Conservation (phyloP, 2,329 filamentous ascomycete genomes). For the Orbilia brochopaga region DNA sequence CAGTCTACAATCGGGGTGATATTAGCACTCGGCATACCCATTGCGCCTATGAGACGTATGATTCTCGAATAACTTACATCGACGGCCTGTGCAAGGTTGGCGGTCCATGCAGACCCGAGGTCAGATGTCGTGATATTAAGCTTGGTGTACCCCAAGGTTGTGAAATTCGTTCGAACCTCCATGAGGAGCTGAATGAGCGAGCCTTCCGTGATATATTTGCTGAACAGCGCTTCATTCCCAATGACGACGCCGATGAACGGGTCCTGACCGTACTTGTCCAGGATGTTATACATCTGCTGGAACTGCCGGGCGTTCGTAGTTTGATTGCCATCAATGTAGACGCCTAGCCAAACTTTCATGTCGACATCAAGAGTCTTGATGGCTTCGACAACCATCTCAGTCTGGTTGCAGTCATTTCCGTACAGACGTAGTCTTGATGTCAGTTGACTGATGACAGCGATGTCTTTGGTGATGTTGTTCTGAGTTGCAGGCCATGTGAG, state of each 20-base stretch:
- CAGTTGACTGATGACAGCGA: constrained; percentile 86
- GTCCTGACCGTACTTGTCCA: constrained; percentile 70
- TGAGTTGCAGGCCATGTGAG: constrained; percentile 78
- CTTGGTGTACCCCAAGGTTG: constrained; percentile 66
- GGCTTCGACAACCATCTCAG: constrained; percentile 86
- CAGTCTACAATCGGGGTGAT: constrained; percentile 7
- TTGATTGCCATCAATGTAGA: constrained; percentile 84
- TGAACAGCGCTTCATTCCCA: constrained; percentile 70
- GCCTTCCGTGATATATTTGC: constrained; percentile 72
- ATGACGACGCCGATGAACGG: constrained; percentile 80
- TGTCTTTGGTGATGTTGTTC: constrained; percentile 90
- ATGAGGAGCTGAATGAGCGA: constrained; percentile 70
- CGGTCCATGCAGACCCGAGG: constrained; percentile 84
- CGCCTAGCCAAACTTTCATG: constrained; percentile 91
- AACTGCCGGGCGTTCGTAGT: constrained; percentile 87
- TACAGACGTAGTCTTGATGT: constrained; percentile 88
- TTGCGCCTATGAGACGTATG: not conserved
- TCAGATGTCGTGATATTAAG: constrained; percentile 87
- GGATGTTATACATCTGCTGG: constrained; percentile 79
- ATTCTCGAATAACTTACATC: constrained; percentile 66
- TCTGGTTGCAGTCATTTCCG: constrained; percentile 97
- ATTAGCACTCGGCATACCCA: constrained; percentile 11
- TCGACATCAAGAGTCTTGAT: constrained; percentile 76
- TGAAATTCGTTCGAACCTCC: constrained; percentile 75
- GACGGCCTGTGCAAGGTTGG: constrained; percentile 70